phyloP scores from a whole-genome alignment of 805 yeast genomes.

The Candida railenensis region DNA sequence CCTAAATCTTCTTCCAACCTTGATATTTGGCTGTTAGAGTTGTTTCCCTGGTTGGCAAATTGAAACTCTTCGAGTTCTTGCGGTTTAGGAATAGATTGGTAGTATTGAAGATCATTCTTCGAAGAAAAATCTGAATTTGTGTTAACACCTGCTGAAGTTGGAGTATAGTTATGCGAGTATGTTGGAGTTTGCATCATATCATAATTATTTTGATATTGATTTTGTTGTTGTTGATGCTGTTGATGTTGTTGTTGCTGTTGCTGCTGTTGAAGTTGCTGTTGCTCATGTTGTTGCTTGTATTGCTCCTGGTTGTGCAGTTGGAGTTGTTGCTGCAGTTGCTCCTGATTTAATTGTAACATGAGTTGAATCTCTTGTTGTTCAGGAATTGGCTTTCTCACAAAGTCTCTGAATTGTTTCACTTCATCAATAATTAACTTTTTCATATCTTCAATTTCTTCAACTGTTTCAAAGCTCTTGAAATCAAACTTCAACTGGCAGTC shows the following conservation, averaged over 20 bases:
- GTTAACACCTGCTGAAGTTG: constrained; percentile 15
- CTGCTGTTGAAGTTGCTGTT: constrained; percentile 7
- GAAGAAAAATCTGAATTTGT: constrained; percentile 19
- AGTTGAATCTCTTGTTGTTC: constrained; percentile 46
- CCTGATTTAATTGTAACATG: constrained; percentile 29
- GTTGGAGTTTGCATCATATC: constrained; percentile 4
- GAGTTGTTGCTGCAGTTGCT: constrained; percentile 24
- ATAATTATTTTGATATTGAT: constrained; percentile 7
- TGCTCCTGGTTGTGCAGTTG: constrained; percentile 17
- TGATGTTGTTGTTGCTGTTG: constrained; percentile 4
- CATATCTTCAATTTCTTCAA: constrained; percentile 76
- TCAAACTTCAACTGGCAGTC: constrained; percentile 79
- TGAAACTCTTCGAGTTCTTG: constrained; percentile 43
- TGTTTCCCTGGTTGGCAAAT: constrained; percentile 13
- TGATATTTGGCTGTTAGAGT: constrained; percentile 17
- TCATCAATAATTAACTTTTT: constrained; percentile 77
- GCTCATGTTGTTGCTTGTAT: constrained; percentile 12
- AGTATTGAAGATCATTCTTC: constrained; percentile 25
- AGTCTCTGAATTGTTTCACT: constrained; percentile 72
- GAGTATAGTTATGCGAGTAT: constrained; percentile 1
- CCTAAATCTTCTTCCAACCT: constrained; percentile 44
- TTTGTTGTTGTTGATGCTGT: constrained; percentile 3
- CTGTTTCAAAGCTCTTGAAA: constrained; percentile 76
- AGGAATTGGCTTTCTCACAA: constrained; percentile 74
- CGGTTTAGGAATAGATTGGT: constrained; percentile 41